Percentiles rank a stretch among this genome's conserved stretches.
phyloP scores from a whole-genome alignment of 163 green algal genomes.

The Volvox carteri region DNA sequence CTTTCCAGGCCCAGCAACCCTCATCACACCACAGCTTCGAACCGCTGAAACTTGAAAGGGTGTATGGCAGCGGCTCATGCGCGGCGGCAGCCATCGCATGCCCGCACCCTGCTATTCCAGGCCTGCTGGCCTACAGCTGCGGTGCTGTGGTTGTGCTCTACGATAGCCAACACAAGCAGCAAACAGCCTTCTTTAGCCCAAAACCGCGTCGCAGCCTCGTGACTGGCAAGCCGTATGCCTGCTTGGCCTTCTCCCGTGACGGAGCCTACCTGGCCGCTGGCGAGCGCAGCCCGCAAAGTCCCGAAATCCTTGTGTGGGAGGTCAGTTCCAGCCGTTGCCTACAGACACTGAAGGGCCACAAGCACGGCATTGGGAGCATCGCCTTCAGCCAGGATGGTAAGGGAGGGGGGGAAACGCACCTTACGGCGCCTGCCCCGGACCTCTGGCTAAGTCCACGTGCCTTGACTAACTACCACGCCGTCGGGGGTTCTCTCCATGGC shows the following conservation, averaged over 20 bases:
- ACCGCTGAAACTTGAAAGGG: conserved; percentile 51
- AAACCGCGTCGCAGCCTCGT: background rate
- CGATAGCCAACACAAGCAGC: conserved; percentile 51
- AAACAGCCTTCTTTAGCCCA: conserved; percentile 34
- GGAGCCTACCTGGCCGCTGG: conserved; percentile 62
- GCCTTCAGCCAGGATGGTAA: conserved; percentile 67
- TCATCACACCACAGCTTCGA: conserved; percentile 19
- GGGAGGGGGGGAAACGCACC: too few species aligned
- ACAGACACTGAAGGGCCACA: conserved; percentile 62
- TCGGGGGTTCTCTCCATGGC: too few species aligned
- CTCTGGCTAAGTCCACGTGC: too few species aligned
- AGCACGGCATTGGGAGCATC: conserved; percentile 61
- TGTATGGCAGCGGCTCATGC: conserved; percentile 51
- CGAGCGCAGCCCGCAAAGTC: conserved; percentile 34
- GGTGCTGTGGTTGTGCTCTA: conserved; percentile 59
- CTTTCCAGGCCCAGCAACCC: background rate
- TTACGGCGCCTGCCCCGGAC: too few species aligned
- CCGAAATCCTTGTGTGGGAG: conserved; percentile 61
- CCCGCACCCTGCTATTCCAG: conserved; percentile 2
- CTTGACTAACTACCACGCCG: too few species aligned
- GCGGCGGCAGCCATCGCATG: background rate
- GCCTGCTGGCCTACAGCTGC: conserved; percentile 55
- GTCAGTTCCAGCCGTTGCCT: conserved; percentile 14
- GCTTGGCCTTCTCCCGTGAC: conserved; percentile 53
- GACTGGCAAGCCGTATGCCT: conserved; percentile 36